Percentiles rank a stretch among this genome's conserved stretches.
Conservation (phyloP, 208 protist species). For the Acanthamoeba royreba region DNA sequence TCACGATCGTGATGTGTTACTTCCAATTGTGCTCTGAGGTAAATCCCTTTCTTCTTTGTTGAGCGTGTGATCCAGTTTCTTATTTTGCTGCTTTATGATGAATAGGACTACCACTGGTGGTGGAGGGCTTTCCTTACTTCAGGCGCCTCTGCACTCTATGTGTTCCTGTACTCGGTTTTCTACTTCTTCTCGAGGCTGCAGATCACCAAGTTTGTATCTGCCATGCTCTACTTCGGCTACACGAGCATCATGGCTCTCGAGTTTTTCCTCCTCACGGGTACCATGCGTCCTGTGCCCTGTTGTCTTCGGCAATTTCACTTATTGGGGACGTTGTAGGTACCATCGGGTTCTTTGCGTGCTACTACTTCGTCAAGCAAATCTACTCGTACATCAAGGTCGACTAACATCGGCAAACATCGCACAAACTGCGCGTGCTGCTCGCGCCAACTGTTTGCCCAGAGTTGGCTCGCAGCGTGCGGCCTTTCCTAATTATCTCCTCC, state of each 20-base stretch:
- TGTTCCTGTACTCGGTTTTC: constrained; percentile 91
- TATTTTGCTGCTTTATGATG: neutral
- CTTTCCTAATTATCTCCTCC: no score
- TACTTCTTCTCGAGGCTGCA: constrained; percentile 86
- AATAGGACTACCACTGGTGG: constrained; percentile 97
- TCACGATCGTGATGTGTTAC: constrained; percentile 97
- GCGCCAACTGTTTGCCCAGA: no score
- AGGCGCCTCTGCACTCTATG: constrained; percentile 87
- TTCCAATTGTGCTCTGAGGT: constrained; percentile 90
- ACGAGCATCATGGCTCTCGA: constrained; percentile 62
- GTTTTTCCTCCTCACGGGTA: constrained; percentile 73
- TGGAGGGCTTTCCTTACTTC: constrained; percentile 93
- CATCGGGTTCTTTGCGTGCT: constrained; percentile 62
- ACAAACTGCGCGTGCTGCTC: no score
- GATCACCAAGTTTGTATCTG: constrained; percentile 63
- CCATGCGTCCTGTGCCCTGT: no score
- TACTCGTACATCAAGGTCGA: constrained; percentile 64
- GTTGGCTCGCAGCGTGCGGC: no score
- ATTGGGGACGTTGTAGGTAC: no score
- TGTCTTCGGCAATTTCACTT: no score
- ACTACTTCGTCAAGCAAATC: constrained; percentile 67
- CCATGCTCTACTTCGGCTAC: constrained; percentile 76
- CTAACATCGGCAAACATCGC: no score
- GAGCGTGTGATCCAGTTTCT: neutral
- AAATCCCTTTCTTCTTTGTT: neutral